Conservation (phyloP, 768 basidiomycete genomes). For the Leccinum subgranulosum region DNA sequence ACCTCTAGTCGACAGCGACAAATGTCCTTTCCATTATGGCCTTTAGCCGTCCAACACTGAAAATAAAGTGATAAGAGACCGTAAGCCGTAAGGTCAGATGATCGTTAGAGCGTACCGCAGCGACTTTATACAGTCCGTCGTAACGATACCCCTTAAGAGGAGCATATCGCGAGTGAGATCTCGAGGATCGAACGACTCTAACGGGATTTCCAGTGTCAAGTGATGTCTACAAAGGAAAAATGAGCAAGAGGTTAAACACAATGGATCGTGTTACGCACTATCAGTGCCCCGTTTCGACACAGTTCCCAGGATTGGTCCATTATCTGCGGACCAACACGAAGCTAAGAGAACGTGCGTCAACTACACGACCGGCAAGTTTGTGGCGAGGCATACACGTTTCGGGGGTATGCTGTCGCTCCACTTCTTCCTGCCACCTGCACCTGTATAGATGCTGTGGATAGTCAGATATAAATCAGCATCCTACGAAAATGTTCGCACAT, state of each 20-base stretch:
- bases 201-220: constrained; percentile 16
- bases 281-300: constrained; percentile 11
- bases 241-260: background rate
- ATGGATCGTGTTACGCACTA: constrained; percentile 8
- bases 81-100: background rate
- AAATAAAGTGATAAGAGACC: background rate
- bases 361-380: background rate
- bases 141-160: constrained; percentile 27
- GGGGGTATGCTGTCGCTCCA: constrained; percentile 8
- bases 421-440: constrained; percentile 20
- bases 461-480: background rate
- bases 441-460: constrained; percentile 26
- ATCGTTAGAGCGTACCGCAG: constrained; percentile 7
- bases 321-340: constrained; percentile 21
- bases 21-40: constrained; percentile 9
- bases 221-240: constrained; percentile 16
- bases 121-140: constrained; percentile 19
- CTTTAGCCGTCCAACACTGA: constrained; percentile 23
- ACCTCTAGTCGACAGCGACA: constrained; percentile 31
- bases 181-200: constrained; percentile 27
- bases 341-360: constrained; percentile 1
- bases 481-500: constrained; percentile 15
- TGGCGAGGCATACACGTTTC: constrained; percentile 21
- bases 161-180: constrained; percentile 22
- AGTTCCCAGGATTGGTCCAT: constrained; percentile 23